Percentiles rank a stretch among this genome's conserved stretches.
These are phyloP conservation scores for Talaromyces sp. DNA, from an alignment of 2,329 filamentous ascomycete species.

Conservation along the genomic window DNA sequence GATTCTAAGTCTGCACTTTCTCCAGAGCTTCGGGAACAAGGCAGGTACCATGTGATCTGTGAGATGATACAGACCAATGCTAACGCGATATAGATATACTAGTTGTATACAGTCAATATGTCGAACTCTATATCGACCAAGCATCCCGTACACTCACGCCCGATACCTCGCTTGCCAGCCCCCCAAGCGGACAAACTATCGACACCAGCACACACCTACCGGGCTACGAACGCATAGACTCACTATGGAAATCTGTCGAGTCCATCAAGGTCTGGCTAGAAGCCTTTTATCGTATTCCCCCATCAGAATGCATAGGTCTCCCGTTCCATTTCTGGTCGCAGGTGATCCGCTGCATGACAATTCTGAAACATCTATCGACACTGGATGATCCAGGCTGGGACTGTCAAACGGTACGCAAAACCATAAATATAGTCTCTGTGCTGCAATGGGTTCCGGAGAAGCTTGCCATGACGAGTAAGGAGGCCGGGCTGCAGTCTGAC, in stretches of 20 bases:
- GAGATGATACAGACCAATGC: neutral
- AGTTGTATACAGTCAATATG: conserved; percentile 28
- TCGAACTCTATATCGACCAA: conserved; percentile 29
- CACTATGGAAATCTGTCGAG: conserved; percentile 34
- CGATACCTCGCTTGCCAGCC: conserved; percentile 16
- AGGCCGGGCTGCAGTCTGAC: conserved; percentile 28
- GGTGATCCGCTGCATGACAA: conserved; percentile 33
- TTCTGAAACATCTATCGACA: conserved; percentile 37
- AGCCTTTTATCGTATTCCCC: conserved; percentile 29
- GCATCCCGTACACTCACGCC: conserved; percentile 26
- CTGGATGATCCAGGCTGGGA: conserved; percentile 41
- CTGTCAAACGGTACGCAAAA: conserved; percentile 32
- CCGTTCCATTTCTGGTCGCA: conserved; percentile 40
- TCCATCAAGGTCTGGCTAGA: conserved; percentile 35
- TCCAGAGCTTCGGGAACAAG: conserved; percentile 22
- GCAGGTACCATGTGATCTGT: conserved; percentile 7
- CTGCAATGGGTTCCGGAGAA: conserved; percentile 32
- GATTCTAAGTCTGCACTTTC: conserved; percentile 30
- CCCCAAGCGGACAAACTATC: conserved; percentile 11
- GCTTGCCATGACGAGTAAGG: conserved; percentile 27
- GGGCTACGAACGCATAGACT: conserved; percentile 33
- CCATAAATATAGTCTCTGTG: conserved; percentile 29
- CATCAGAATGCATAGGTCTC: conserved; percentile 27
- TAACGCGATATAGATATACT: conserved; percentile 25
- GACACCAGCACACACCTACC: conserved; percentile 16